Evolutionary conservation across 768 basidiomycete genomes (phyloP), one percentile per base, ranked within the genome.

Genomic region (Mrakia hoshinonis): DNA sequence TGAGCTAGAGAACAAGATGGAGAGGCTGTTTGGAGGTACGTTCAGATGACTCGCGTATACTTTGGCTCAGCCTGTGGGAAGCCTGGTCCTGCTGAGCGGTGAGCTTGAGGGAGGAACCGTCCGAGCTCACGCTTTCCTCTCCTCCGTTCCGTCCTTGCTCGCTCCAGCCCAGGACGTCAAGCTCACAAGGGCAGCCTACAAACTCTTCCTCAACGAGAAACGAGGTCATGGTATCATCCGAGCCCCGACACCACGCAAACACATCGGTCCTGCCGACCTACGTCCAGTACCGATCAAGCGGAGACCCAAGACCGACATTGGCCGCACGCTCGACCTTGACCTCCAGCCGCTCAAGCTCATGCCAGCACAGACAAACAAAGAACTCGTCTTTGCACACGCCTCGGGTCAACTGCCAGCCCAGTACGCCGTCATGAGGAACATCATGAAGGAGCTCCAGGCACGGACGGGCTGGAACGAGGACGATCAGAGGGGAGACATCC

Each of bases 1-100:
- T 48, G 72, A 73, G 51, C 61, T 73, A 0, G 72, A 68, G 67
- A 73, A 68, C n/a, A 73, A 73, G 38, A 60, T 73, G 58, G 72
- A 73, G 61, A 61, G 60, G 20, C 48, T 73, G 1, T 62, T 68
- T 31, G 60, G 51, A 39, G 18, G 70, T 72, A 26, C 39, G 58
- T 67, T 24, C 38, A n/a, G 0, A 11, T 11, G 22, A 34, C 2
- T 22, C 47, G 10, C 36, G 22, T 3, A 10, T 15, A 6, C 43
- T 4, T n/a, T 20, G 4, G 26, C 7, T 51, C 11, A 20, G 9
- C 6, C 5, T 6, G 49, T 5, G 20, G n/a, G 49, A 51, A 24
- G 22, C 5, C 49, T 5, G 5, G 49, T 1, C 52, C 5, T 0
- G 26, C 10, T 26, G 18, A 15, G 4, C 11, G 29, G 31, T 15